Percentiles rank a stretch among this genome's conserved stretches.
Conservation (phyloP, 306 rosid species). For the Heteromeles arbutifolia region DNA sequence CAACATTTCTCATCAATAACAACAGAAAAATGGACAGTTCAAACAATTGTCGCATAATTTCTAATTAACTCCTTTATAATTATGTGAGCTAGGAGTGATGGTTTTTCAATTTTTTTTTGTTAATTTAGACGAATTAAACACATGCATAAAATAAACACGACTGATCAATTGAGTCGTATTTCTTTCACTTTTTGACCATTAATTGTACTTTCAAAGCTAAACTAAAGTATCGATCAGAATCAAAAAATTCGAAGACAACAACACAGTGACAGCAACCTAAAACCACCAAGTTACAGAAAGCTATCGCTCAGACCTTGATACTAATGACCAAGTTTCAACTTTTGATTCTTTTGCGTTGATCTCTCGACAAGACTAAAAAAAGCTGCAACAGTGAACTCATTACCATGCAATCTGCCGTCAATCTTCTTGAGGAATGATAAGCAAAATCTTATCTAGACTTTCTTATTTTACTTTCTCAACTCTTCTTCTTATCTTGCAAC, state of each 20-base stretch:
- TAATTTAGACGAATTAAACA: background rate
- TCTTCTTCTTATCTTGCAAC: too few relatives aligned
- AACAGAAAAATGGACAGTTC: background rate
- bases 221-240: background rate
- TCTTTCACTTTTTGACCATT: background rate
- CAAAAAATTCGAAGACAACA: background rate
- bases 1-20: background rate
- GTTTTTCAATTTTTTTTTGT: background rate
- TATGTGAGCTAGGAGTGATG: background rate
- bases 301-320: background rate
- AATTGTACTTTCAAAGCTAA: background rate
- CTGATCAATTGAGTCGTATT: background rate
- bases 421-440: background rate
- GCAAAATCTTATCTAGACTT: background rate
- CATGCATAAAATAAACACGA: background rate
- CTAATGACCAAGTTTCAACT: background rate
- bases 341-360: background rate
- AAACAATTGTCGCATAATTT: background rate
- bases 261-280: background rate
- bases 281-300: background rate
- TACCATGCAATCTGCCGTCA: background rate
- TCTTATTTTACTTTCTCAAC: too few relatives aligned
- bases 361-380: background rate
- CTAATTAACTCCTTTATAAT: background rate
- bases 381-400: background rate